Base-by-base conservation (phyloP, 805 yeast species). In the Tetrapisispora taiwanensis region DNA sequence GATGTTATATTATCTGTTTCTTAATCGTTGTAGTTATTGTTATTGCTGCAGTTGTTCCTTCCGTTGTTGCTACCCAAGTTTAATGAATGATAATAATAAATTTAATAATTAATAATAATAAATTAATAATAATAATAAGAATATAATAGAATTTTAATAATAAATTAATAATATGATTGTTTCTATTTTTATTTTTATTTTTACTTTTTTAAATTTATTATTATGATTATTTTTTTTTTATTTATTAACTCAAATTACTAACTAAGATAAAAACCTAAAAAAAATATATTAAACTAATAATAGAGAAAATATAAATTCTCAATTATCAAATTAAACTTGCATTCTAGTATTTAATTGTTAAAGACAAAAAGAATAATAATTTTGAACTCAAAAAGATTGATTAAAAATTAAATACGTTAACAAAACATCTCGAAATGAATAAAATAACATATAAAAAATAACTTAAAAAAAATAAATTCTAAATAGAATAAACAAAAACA, bases 1-100 rank as follows among this genome's bases (percentile, higher is more conserved):
- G 92, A 79, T 84, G 95, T 63, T 72, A 77, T 59, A 68, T 81
- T 67, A 79, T 86, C 61, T 61, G 72, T 55, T 67, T 76, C 50
- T 57, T 79, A 43, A 72, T 84, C 52, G 63, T 82, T 46, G 70
- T 75, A 50, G 76, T 83, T 47, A 70, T 85, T 56, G 81, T 84
- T 36, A 78, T 79, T 51, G 79, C 77, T 44, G 75, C 81, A 54
- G 88, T 85, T 60, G 82, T 62, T 22, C 67, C 66, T 36, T 52
- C 64, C 4, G 60, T 62, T 41, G 66, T 61, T 40, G 75, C 51
- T 36, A 56, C 63, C 20, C 52, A 40, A 40, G 30, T 32, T 20
- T 34, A 42, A 35, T 37, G 28, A 26, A 19, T 22, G 7, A 14
- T 19, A 20, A 34, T 19, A 36, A n/a, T 22, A n/a, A 24, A 24